phyloP scores from a whole-genome alignment of 1,139 yeast species.

The Kurtzmaniella quercitrusa region DNA sequence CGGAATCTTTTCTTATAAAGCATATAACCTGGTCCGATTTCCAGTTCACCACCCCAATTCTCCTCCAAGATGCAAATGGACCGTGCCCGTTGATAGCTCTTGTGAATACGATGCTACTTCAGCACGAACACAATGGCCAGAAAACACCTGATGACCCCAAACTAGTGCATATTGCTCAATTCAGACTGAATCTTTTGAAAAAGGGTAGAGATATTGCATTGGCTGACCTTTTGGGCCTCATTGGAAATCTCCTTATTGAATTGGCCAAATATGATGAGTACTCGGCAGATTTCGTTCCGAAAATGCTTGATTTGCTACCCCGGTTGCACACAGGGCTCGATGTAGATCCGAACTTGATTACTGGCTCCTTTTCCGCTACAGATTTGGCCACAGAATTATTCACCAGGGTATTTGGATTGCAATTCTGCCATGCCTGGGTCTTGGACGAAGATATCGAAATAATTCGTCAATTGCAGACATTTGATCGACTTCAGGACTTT shows the following conservation, averaged over 20 bases:
- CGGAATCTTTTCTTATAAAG: conserved; percentile 17
- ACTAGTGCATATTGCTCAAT: conserved; percentile 12
- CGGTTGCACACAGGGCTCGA: conserved; percentile 66
- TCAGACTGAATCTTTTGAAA: conserved; percentile 23
- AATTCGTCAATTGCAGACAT: conserved; percentile 29
- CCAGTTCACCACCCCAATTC: conserved; percentile 45
- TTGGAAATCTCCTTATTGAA: conserved; percentile 42
- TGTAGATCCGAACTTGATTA: conserved; percentile 62
- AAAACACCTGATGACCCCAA: conserved; percentile 11
- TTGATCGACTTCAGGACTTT: conserved; percentile 45
- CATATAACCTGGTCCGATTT: conserved; percentile 28
- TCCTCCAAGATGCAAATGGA: conserved; percentile 81
- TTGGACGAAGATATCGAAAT: conserved; percentile 17
- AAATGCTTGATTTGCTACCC: conserved; percentile 53
- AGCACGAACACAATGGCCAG: conserved; percentile 29
- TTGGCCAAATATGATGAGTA: conserved; percentile 18
- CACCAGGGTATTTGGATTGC: conserved; percentile 30
- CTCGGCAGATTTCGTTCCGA: conserved; percentile 21
- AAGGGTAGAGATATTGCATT: conserved; percentile 18
- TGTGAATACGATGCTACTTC: conserved; percentile 59
- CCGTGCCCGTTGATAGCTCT: conserved; percentile 89
- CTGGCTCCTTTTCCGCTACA: conserved; percentile 53
- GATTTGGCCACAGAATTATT: conserved; percentile 36
- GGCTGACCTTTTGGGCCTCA: conserved; percentile 33
- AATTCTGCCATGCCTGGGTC: conserved; percentile 52